Evolutionary conservation across 1,284 basidiomycete genomes (phyloP).

Genomic region (Schizophyllum commune): DNA sequence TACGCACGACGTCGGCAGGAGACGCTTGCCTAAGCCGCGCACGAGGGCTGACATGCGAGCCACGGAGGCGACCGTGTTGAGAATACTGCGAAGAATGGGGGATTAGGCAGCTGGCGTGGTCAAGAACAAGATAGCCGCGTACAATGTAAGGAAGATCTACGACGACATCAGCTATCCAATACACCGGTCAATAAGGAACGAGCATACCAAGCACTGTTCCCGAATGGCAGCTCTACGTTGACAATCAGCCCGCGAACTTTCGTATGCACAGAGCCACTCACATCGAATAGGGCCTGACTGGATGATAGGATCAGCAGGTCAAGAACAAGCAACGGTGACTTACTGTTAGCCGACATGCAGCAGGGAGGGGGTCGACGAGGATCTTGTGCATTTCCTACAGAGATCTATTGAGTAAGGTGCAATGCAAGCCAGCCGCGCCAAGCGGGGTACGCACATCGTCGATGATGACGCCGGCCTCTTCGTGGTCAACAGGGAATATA

Average conservation of each 20-base stretch:
- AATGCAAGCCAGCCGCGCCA: neutral
- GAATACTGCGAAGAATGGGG: conserved; percentile 40
- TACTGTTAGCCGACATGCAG: conserved; percentile 63
- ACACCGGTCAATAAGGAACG: neutral
- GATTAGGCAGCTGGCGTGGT: no score
- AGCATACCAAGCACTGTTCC: conserved; percentile 50
- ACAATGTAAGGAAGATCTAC: conserved; percentile 59
- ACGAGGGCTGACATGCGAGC: conserved; percentile 33
- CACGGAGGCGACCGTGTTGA: conserved; percentile 48
- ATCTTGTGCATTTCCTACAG: conserved; percentile 12
- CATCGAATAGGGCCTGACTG: conserved; percentile 60
- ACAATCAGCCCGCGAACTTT: conserved; percentile 8
- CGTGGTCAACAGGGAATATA: conserved; percentile 73
- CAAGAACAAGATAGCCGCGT: conserved; percentile 11
- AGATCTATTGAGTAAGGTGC: neutral
- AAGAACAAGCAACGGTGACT: neutral
- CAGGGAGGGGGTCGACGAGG: conserved; percentile 34
- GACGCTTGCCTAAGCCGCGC: conserved; percentile 28
- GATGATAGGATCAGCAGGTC: neutral
- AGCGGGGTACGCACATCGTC: conserved; percentile 58
- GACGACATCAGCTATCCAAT: neutral
- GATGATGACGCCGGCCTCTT: conserved; percentile 57
- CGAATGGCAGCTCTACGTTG: conserved; percentile 50
- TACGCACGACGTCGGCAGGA: conserved; percentile 43
- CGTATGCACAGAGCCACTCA: conserved; percentile 27